Base-by-base conservation (phyloP, 2,329 filamentous ascomycete genomes). In the Colletotrichum sp. region DNA sequence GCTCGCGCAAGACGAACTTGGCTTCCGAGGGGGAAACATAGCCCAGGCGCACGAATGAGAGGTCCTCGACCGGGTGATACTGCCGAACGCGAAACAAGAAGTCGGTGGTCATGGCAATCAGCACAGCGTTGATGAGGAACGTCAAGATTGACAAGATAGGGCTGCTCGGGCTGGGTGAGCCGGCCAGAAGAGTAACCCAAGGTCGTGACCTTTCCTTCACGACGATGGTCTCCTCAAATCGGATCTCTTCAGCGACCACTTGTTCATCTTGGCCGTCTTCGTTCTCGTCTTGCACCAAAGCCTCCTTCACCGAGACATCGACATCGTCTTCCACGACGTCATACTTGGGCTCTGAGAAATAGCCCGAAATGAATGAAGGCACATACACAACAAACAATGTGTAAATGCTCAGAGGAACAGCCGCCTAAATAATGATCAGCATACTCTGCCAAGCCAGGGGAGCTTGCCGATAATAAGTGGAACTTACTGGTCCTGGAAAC, bases 41-140 rank as follows among this genome's bases (percentile, higher is more conserved):
- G 30, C 97, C 97, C 18, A 98, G 87, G 10, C 97, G 91, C 55
- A 95, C 94, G 83, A 99, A 98, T 0, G 96, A 95, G 13, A 98
- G 87, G 78, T 98, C 93, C 32, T 94, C 87, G 30, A 89, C 92
- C 6, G 93, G 92, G 83, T 98, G 90, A 38, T 94, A 90, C 75
- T 93, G 83, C 13, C 92, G 91, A 3, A 94, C 93, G 24, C 94
- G 92, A 81, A 94, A 96, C 16, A 98, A 88, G 52, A 96, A 91
- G 83, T 99, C 97, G 30, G 93, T 89, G 0, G 93, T 91, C 84
- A 96, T 91, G 10, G 91, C 87, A 8, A 95, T 89, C 55, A 97
- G 86, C 4, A 90, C 85, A 21, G 92, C 81, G 82, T 99, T 99
- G 82, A 97, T 90, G 32, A 93, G 84, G 67, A 96, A 91, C 0